Conservation (phyloP, 2,329 filamentous ascomycete genomes). For the Venturia asperata region DNA sequence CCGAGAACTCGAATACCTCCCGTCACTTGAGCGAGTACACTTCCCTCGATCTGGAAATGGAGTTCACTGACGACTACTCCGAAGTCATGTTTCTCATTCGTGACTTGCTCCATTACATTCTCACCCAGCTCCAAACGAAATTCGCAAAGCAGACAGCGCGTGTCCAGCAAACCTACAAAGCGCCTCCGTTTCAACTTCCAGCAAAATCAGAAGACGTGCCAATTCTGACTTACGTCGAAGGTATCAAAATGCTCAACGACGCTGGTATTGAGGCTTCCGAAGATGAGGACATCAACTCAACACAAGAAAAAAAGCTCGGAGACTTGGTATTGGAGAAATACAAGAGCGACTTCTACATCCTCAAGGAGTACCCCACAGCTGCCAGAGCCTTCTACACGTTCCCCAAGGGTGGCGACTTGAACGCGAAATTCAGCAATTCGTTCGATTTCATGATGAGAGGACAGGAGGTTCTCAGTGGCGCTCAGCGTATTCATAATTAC, state of each 20-base stretch:
- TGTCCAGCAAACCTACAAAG: slow-evolving; percentile 66
- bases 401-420: slow-evolving; percentile 51
- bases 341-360: slow-evolving; percentile 90
- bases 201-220: slow-evolving; percentile 62
- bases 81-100: slow-evolving; percentile 69
- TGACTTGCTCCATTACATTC: slow-evolving; percentile 69
- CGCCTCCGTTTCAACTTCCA: slow-evolving; percentile 69
- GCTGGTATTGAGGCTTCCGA: slow-evolving; percentile 70
- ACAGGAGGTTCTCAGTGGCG: slow-evolving; percentile 61
- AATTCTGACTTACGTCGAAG: slow-evolving; percentile 70
- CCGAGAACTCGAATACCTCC: slow-evolving; percentile 80
- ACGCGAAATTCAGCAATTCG: slow-evolving; percentile 49
- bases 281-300: slow-evolving; percentile 69
- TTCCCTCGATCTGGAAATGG: slow-evolving; percentile 85
- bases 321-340: slow-evolving; percentile 80
- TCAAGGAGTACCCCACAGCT: slow-evolving; percentile 89
- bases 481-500: slow-evolving; percentile 59
- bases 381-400: slow-evolving; percentile 92
- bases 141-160: slow-evolving; percentile 67
- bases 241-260: slow-evolving; percentile 67
- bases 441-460: slow-evolving; percentile 68
- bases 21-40: slow-evolving; percentile 85
- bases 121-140: slow-evolving; percentile 61
- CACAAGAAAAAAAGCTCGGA: slow-evolving; percentile 83
- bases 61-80: slow-evolving; percentile 69